These are phyloP conservation scores for Phytopythium ostracodes DNA, from an alignment of 352 stramenopile species.

Conservation along the genomic window DNA sequence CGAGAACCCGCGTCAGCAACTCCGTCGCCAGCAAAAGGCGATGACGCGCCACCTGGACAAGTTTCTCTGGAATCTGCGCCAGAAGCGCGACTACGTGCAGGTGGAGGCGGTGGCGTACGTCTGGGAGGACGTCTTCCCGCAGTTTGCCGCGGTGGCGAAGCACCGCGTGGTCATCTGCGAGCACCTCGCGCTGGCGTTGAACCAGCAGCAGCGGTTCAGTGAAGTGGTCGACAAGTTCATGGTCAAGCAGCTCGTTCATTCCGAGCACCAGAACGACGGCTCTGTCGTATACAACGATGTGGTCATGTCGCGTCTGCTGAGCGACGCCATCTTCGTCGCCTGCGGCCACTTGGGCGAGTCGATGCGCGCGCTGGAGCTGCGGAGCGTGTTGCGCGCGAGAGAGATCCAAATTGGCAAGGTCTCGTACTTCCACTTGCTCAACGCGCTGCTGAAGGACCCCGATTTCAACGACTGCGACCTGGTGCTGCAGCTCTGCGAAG, in stretches of 20 bases:
- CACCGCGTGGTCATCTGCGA: constrained; percentile 46
- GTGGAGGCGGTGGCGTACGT: constrained; percentile 50
- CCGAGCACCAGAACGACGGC: neutral
- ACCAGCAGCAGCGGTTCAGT: constrained; percentile 45
- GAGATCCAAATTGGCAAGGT: constrained; percentile 39
- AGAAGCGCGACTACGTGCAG: constrained; percentile 29
- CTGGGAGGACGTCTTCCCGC: constrained; percentile 48
- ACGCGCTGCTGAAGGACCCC: constrained; percentile 54
- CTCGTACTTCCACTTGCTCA: constrained; percentile 58
- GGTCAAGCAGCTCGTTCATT: constrained; percentile 5
- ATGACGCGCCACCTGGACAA: constrained; percentile 47
- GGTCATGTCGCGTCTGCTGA: constrained; percentile 36
- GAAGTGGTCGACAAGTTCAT: constrained; percentile 51
- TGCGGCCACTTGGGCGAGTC: constrained; percentile 44
- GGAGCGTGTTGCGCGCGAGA: constrained; percentile 26
- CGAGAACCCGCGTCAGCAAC: constrained; percentile 30
- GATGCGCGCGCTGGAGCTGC: constrained; percentile 22
- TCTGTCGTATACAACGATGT: constrained; percentile 8
- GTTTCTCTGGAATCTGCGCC: constrained; percentile 29
- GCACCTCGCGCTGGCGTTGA: constrained; percentile 47
- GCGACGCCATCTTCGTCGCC: constrained; percentile 46
- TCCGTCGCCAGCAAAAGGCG: constrained; percentile 41
- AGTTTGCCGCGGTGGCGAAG: constrained; percentile 35
- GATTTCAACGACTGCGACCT: constrained; percentile 36
- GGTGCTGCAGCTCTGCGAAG: constrained; percentile 50